Evolutionary conservation across 805 yeast species (phyloP).

Genomic region (Yamadazyma tumulicola): DNA sequence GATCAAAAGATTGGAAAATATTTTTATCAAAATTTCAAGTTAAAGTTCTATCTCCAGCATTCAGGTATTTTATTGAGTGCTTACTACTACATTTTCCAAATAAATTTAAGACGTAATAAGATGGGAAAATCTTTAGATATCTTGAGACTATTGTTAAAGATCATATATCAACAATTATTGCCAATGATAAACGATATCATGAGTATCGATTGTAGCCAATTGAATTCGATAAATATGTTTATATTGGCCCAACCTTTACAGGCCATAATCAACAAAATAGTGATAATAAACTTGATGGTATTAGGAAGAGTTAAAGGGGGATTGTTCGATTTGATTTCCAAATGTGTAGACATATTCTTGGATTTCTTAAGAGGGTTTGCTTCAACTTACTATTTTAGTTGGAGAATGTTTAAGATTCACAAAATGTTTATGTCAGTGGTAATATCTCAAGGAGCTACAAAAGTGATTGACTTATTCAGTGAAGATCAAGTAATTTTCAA

Average conservation of each 20-base stretch:
- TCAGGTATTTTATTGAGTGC: conserved; percentile 1
- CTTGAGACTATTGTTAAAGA: conserved; percentile 3
- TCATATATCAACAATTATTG: conserved; percentile 1
- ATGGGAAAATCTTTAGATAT: conserved; percentile 1
- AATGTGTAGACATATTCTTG: conserved; percentile 2
- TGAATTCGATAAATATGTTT: conserved; percentile 2
- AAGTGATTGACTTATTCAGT: neutral
- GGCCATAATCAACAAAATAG: conserved; percentile 35
- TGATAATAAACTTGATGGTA: conserved; percentile 21
- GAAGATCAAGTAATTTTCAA: neutral
- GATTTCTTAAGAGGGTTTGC: conserved; percentile 4
- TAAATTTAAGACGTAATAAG: conserved; percentile 1
- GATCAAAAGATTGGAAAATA: conserved; percentile 1
- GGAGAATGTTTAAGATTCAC: conserved; percentile 10
- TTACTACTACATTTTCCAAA: conserved; percentile 3
- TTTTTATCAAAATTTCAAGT: conserved; percentile 6
- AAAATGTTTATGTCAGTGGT: conserved; percentile 3
- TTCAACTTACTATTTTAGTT: conserved; percentile 5
- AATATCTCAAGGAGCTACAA: neutral
- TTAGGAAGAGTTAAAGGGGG: conserved; percentile 7
- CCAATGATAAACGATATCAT: conserved; percentile 4
- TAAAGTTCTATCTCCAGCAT: conserved; percentile 7
- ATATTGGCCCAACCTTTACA: conserved; percentile 23
- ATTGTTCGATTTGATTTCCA: conserved; percentile 1
- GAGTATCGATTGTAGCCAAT: neutral